Percentiles rank a stretch among this genome's conserved stretches.
Evolutionary conservation across 2,329 filamentous ascomycete genomes (phyloP).

Genomic region (Zelopaecilomyces penicillatus): DNA sequence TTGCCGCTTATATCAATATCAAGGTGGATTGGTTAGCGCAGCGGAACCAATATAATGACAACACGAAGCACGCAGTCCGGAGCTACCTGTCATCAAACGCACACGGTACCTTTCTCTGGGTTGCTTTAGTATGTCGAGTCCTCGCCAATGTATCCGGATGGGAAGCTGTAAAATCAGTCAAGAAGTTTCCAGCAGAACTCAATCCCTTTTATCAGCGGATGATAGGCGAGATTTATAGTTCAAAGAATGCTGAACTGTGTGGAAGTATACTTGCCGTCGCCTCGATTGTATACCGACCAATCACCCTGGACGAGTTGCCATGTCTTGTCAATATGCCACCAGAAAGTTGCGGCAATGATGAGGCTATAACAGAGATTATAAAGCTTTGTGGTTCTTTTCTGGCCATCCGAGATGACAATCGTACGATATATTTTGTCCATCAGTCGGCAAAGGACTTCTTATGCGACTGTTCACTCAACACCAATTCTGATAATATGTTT

Average conservation of each 20-base stretch:
- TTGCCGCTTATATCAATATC: slow-evolving; percentile 2
- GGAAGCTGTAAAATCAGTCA: slow-evolving; percentile 12
- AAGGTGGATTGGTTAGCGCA: background rate
- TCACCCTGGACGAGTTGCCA: slow-evolving; percentile 27
- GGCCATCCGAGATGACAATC: slow-evolving; percentile 17
- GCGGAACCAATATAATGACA: slow-evolving; percentile 2
- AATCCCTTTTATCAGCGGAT: slow-evolving; percentile 30
- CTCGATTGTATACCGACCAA: slow-evolving; percentile 25
- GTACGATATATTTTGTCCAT: slow-evolving; percentile 30
- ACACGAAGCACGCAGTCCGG: slow-evolving; percentile 4
- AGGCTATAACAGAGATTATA: slow-evolving; percentile 20
- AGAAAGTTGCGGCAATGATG: slow-evolving; percentile 7
- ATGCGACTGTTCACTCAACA: slow-evolving; percentile 11
- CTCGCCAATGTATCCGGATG: slow-evolving; percentile 6
- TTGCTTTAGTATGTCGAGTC: slow-evolving; percentile 13
- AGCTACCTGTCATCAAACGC: slow-evolving; percentile 20
- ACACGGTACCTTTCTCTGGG: slow-evolving; percentile 25
- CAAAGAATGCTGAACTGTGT: slow-evolving; percentile 21
- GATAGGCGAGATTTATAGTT: slow-evolving; percentile 23
- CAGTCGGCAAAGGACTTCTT: slow-evolving; percentile 38
- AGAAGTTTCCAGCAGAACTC: slow-evolving; percentile 25
- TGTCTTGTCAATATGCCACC: slow-evolving; percentile 14
- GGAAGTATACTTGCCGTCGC: slow-evolving; percentile 24
- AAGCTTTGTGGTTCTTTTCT: slow-evolving; percentile 31
- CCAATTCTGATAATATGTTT: slow-evolving; percentile 15